Percentiles rank a stretch among this genome's conserved stretches.
Evolutionary conservation across 2,329 filamentous ascomycete genomes (phyloP).

Genomic region (Cyphellophora attinorum): DNA sequence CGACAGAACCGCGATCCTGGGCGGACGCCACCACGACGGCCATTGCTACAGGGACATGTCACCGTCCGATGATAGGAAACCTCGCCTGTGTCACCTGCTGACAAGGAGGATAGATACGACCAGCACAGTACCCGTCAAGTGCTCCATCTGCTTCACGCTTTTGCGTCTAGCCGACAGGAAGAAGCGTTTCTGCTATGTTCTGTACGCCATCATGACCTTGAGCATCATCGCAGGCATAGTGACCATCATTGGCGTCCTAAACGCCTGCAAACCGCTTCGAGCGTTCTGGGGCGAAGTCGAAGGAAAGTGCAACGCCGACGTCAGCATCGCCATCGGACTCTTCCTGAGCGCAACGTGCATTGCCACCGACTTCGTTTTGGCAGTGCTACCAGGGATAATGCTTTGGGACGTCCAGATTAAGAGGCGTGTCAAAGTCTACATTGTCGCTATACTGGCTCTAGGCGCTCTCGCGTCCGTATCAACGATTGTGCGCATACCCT

Average conservation of each 20-base stretch:
- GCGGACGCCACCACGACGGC: too few relatives aligned
- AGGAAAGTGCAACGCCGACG: not conserved
- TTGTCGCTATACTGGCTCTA: constrained; percentile 33
- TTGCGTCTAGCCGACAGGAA: not conserved
- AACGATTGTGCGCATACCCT: constrained; percentile 34
- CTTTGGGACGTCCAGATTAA: constrained; percentile 36
- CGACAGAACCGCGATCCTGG: too few relatives aligned
- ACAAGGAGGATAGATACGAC: too few relatives aligned
- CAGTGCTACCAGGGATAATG: constrained; percentile 29
- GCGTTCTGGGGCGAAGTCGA: constrained; percentile 1
- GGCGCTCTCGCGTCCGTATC: constrained; percentile 33
- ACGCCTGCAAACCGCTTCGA: not conserved
- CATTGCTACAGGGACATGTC: too few relatives aligned
- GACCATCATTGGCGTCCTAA: not conserved
- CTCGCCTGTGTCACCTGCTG: too few relatives aligned
- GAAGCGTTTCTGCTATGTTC: not conserved
- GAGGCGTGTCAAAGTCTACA: constrained; percentile 34
- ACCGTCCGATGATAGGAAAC: too few relatives aligned
- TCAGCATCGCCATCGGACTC: not conserved
- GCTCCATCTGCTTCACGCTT: not conserved
- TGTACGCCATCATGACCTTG: not conserved
- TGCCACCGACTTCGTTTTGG: constrained; percentile 22
- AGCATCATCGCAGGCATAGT: not conserved
- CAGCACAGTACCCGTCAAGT: not conserved
- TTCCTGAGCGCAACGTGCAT: not conserved